Conservation (phyloP, 306 rosid species). For the Castanospermum australe region DNA sequence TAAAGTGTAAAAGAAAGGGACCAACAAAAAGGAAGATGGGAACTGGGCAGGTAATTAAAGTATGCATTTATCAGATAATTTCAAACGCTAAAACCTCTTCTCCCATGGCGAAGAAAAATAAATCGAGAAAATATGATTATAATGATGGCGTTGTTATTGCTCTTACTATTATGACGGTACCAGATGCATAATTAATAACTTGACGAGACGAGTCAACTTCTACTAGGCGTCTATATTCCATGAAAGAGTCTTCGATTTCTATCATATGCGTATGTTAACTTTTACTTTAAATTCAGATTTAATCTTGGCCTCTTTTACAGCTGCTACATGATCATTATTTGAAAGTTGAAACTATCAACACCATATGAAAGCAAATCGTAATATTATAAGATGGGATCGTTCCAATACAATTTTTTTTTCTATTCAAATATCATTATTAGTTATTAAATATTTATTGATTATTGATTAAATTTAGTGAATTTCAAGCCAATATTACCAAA, state of each 20-base stretch:
- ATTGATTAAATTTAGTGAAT: no score
- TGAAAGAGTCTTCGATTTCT: not conserved
- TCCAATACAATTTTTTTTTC: no score
- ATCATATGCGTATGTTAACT: not conserved
- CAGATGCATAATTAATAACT: not conserved
- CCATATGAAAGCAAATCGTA: no score
- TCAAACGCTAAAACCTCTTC: not conserved
- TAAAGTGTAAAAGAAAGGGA: not conserved
- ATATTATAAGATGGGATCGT: no score
- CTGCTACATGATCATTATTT: no score
- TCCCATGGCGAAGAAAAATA: not conserved
- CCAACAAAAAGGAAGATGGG: not conserved
- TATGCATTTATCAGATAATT: not conserved
- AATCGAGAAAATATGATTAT: not conserved
- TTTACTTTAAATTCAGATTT: no score
- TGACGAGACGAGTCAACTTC: conserved; percentile 23
- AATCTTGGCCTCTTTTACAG: no score
- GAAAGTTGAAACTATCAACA: no score
- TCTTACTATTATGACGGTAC: not conserved
- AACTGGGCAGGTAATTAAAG: not conserved
- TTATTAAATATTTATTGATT: no score
- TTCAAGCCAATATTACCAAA: no score
- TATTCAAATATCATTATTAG: no score
- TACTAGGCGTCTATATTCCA: not conserved
- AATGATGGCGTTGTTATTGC: conserved; percentile 26